Conservation (phyloP, 2,329 filamentous ascomycete genomes). For the Beauveria brongniartii region DNA sequence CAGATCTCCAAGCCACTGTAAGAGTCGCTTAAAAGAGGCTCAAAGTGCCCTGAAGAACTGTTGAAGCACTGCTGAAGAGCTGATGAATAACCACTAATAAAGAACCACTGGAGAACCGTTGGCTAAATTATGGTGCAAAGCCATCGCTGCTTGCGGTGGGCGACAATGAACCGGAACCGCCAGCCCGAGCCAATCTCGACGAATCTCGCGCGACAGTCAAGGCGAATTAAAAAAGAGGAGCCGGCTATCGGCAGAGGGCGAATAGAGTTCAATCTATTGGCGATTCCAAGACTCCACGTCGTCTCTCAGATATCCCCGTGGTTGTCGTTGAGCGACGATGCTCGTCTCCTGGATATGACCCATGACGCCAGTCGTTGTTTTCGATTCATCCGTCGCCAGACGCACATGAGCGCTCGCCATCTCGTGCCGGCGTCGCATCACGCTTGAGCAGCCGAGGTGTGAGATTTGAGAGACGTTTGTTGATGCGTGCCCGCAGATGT, state of each 20-base stretch:
- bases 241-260: slow-evolving; percentile 2
- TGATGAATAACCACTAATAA: neutral
- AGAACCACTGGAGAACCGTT: neutral
- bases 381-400: neutral
- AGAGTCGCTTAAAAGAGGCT: neutral
- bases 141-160: neutral
- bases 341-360: neutral
- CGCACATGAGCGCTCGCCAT: neutral
- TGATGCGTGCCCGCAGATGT: neutral
- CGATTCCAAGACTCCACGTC: neutral
- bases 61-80: neutral
- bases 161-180: slow-evolving; percentile 11
- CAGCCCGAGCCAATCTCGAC: slow-evolving; percentile 2
- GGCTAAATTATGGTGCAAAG: neutral
- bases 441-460: neutral
- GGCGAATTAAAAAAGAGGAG: neutral
- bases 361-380: too few relatives aligned
- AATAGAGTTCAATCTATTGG: neutral
- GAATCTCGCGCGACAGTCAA: too few relatives aligned
- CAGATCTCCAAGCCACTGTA: neutral
- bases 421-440: slow-evolving; percentile 3
- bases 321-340: too few relatives aligned
- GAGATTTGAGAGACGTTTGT: neutral
- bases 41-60: too few relatives aligned
- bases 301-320: too few relatives aligned